Base-by-base conservation (phyloP, 2,329 filamentous ascomycete genomes). In the Penicillium rolfsii region DNA sequence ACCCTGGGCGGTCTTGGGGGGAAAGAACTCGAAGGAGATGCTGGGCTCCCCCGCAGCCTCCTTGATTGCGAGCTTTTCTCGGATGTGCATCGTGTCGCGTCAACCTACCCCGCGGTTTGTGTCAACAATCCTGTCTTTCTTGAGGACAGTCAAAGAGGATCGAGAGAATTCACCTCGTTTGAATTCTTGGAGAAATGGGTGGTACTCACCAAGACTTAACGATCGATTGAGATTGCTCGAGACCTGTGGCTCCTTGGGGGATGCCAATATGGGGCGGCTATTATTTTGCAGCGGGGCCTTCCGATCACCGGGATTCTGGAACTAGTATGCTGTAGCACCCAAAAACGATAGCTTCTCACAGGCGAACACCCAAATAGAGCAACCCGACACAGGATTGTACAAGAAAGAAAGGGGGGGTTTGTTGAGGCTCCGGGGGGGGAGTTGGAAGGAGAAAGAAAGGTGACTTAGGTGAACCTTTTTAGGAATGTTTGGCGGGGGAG, bases 21-120 rank as follows among this genome's bases (percentile, higher is more conserved):
- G 95, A 80, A 99, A 99, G 84, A 97, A 99, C 79, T 99, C 95
- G 82, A 99, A 99, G 62, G 95, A 99, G 84, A 97, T 97, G 74
- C 93, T 95, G 60, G 93, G 90, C 72, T 90, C 86, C 75, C 88
- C 87, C 73, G 89, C 87, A 80, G 86, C 85, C 79, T 93, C 87
- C 78, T 93, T 89, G 71, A 94, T 90, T 70, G 86, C 83, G 72
- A 99, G 85, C 84, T 97, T 97, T 71, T 95, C 88, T 69, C 89
- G 91, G 84, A 99, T 94, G 81, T 98, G 95, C 94, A 99, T 98
- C 67, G 75, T 89, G 84, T 43, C 58, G 53, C 48, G 54, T 70
- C 50, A 67, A 62, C 46, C 63, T 65, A 59, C 19, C 22, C 45
- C 33, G 28, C 2, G 46, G 9, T 46, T 30, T 52, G 22, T 40